Base-by-base conservation (phyloP, 192 early-diverging fungal genomes). In the Entomortierella lignicola region DNA sequence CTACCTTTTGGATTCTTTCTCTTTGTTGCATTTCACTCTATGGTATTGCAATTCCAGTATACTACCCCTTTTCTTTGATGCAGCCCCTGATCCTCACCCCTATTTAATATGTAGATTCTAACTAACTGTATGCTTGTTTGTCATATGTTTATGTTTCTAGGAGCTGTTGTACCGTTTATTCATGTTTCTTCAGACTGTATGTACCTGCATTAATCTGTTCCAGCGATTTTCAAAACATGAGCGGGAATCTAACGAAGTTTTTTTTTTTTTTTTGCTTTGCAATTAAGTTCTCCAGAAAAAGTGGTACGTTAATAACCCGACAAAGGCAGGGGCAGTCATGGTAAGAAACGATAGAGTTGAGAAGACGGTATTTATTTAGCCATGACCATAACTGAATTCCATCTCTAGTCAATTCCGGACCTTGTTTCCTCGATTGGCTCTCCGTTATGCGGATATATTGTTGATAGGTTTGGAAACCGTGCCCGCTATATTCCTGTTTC, bases 131-230 rank as follows among this genome's bases (percentile, higher is more conserved):
- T 51, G 11, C 41, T 6, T 63, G 44, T 31, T n/a, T 15, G 26
- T 26, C 15, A 4, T 44, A 26, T 41, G 13, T 37, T 54, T 34
- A 21, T 39, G 4, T 31, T 66, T 56, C 85, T 89, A 71, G 87
- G 88, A 54, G 77, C 89, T 1, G 74, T 85, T 4, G 79, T 87
- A 7, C 89, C 91, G 1, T 92, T 92, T 64, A 89, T 83, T 60
- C 89, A 91, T 59, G 84, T 92, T 77, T 84, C 82, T 64, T 90
- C 57, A 57, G 85, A 82, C 47, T 90, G 87, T 89, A 81, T 74
- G 83, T 87, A 8, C 20, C 17, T 20, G 44, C 5, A 10, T 37
- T 37, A 37, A 7, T n/a, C n/a, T 50, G 8, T 32, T 34, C 8
- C 13, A 15, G 17, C 20, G 5, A 8, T 32, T 29, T 41, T 63